A percentile compares a stretch with the other conserved stretches of the same genome.
These are phyloP conservation scores for Galerina marginata DNA, from an alignment of 768 basidiomycete species.

Conservation along the genomic window DNA sequence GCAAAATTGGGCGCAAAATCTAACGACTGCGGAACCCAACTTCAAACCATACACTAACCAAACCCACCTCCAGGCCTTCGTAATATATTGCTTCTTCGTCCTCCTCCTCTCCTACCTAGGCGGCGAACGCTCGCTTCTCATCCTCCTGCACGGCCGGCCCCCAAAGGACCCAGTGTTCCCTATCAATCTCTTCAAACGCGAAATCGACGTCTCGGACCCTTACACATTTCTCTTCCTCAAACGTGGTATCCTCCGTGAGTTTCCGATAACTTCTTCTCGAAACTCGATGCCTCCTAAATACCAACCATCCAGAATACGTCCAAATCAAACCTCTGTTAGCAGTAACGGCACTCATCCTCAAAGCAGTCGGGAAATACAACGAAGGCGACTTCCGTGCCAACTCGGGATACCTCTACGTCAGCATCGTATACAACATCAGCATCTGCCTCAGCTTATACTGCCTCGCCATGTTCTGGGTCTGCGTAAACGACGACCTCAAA, in stretches of 20 bases:
- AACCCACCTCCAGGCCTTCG: slow-evolving; percentile 69
- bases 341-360: slow-evolving; percentile 81
- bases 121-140: slow-evolving; percentile 92
- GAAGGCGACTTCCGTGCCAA: slow-evolving; percentile 86
- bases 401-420: slow-evolving; percentile 92
- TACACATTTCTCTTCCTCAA: slow-evolving; percentile 94
- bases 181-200: slow-evolving; percentile 77
- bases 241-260: slow-evolving; percentile 89
- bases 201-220: slow-evolving; percentile 94
- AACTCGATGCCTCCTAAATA: no score
- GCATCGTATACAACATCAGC: slow-evolving; percentile 82
- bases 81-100: slow-evolving; percentile 92
- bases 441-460: slow-evolving; percentile 87
- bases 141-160: slow-evolving; percentile 87
- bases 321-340: slow-evolving; percentile 95
- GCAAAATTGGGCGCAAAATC: no score
- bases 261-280: no score
- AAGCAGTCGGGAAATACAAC: slow-evolving; percentile 84
- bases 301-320: slow-evolving; percentile 78
- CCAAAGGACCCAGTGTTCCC: slow-evolving; percentile 91
- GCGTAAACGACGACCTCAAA: slow-evolving; percentile 85
- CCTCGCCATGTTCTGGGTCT: slow-evolving; percentile 96
- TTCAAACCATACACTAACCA: neutral
- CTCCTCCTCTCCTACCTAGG: slow-evolving; percentile 86
- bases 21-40: neutral